Conservation (phyloP, 2,329 filamentous ascomycete genomes). For the Pseudogymnoascus verrucosus region DNA sequence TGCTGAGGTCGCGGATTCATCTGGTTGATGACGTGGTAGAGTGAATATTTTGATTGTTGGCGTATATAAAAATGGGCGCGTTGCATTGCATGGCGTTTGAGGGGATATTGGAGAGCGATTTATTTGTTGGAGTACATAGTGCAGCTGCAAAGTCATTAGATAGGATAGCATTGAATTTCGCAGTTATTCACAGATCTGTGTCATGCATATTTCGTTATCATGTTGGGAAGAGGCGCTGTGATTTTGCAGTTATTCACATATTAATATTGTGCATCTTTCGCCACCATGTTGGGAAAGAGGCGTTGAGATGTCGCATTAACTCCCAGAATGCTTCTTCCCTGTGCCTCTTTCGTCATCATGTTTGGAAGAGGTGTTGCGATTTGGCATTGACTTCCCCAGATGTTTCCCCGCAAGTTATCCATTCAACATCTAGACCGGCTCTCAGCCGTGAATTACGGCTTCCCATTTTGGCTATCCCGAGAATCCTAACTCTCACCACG, state of each 20-base stretch:
- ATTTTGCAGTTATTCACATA: background rate
- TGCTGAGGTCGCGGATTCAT: slow-evolving; percentile 48
- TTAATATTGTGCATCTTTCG: no score
- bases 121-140: background rate
- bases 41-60: background rate
- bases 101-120: background rate
- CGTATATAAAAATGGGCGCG: background rate
- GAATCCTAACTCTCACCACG: background rate
- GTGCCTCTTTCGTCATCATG: no score
- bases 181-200: background rate
- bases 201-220: background rate
- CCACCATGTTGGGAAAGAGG: no score
- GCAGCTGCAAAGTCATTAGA: background rate
- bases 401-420: background rate
- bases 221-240: background rate
- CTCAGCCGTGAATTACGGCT: background rate
- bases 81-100: background rate
- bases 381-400: no score
- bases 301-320: no score
- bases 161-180: background rate
- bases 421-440: background rate
- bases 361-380: no score
- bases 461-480: background rate
- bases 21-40: background rate
- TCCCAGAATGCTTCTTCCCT: no score